Base-by-base conservation (phyloP, 2,329 filamentous ascomycete species). In the Sarocladium oryzae region DNA sequence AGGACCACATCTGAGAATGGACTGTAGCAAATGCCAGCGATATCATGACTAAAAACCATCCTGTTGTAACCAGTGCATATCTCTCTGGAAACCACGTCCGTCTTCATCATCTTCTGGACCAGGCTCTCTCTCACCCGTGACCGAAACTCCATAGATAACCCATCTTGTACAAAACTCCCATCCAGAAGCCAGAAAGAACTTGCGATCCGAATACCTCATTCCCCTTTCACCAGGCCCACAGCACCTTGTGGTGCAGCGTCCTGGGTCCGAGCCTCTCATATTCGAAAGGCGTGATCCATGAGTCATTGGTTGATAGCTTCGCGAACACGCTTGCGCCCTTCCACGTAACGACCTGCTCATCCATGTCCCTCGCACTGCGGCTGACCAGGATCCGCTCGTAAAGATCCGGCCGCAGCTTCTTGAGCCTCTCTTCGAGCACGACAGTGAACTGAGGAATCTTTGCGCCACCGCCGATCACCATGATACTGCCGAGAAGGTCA, bases 301-400 rank as follows among this genome's bases (percentile, higher is more conserved):
- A 93, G 67, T 99, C 93, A 69, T 97, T 97, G 15, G 89, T 91
- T 41, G 84, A 81, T 59, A 97, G 72, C 71, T 95, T 90, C 2
- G 89, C 91, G 74, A 96, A 99, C 15, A 99, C 91, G 64, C 90
- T 96, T 1, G 89, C 93, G 3, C 93, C 93, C 77, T 99, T 99
- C 93, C 93, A 99, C 8, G 86, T 85, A 50, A 97, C 87, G n/a
- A 97, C 91, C 69, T 96, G 90, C 54, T 93, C 89, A 69, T 99
- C 93, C 73, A 99, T 86, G 60, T 99, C 93, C 60, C 92, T 78
- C 0, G 93, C 93, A 77, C 77, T 93, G 54, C 77, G 74, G 55
- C 80, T 82, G 50, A 85, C 81, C 21, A 84, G 68, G 55, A 85
- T 82, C 54, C 75, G 73, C 28, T 85, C 82, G 18, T 69, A 68